A percentile compares a stretch with the other conserved stretches of the same genome.
Evolutionary conservation across 305 asterid genomes (phyloP).

Genomic region (Fraxinus dipetala): DNA sequence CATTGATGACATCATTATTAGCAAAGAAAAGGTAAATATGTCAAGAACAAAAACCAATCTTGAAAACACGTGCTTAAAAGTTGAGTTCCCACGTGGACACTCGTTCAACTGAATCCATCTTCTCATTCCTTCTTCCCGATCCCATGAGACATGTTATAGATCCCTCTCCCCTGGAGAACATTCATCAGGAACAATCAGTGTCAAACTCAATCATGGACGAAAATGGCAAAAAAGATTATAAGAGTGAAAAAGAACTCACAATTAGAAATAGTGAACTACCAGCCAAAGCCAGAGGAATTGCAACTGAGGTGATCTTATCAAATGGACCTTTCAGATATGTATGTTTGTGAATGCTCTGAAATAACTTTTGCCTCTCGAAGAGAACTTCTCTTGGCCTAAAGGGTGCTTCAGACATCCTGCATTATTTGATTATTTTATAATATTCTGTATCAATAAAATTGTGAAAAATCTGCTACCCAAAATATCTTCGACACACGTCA

Average conservation of each 20-base stretch:
- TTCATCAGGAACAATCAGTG: neutral
- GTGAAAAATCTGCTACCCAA: neutral
- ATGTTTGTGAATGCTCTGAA: constrained; percentile 67
- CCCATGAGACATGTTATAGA: constrained; percentile 77
- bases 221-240: neutral
- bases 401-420: constrained; percentile 79
- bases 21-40: neutral
- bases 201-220: neutral
- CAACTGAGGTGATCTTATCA: constrained; percentile 78
- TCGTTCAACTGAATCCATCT: neutral
- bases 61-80: constrained; percentile 3
- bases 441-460: neutral
- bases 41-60: neutral
- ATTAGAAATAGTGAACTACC: constrained; percentile 52
- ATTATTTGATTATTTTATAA: constrained; percentile 5
- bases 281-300: constrained; percentile 70
- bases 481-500: neutral
- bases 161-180: constrained; percentile 63
- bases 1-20: neutral
- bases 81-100: neutral
- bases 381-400: constrained; percentile 79
- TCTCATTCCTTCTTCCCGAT: constrained; percentile 74
- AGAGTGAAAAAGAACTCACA: constrained; percentile 42
- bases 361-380: constrained; percentile 54
- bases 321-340: constrained; percentile 62